These are phyloP conservation scores for Wickerhamomyces bovis DNA, from an alignment of 805 yeast genomes.

Conservation along the genomic window DNA sequence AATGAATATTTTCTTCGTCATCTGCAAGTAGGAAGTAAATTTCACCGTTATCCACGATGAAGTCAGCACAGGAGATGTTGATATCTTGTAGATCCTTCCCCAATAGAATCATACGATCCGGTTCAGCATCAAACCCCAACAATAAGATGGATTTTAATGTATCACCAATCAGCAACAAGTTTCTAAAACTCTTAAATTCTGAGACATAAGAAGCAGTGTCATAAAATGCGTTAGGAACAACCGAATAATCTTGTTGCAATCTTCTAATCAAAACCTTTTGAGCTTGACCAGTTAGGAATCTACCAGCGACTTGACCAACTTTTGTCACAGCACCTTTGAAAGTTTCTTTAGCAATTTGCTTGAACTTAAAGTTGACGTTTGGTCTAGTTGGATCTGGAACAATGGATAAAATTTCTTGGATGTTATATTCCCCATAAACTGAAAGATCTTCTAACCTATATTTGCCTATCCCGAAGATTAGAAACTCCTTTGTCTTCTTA, in stretches of 20 bases:
- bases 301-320: conserved; percentile 73
- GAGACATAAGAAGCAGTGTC: conserved; percentile 79
- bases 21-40: conserved; percentile 66
- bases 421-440: conserved; percentile 69
- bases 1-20: conserved; percentile 55
- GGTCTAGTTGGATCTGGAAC: conserved; percentile 88
- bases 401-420: conserved; percentile 72
- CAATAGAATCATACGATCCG: conserved; percentile 73
- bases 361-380: conserved; percentile 73
- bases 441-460: conserved; percentile 76
- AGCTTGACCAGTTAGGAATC: conserved; percentile 81
- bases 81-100: conserved; percentile 67
- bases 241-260: conserved; percentile 76
- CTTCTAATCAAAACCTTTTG: conserved; percentile 74
- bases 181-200: conserved; percentile 78
- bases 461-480: conserved; percentile 75
- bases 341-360: conserved; percentile 63
- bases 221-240: conserved; percentile 89
- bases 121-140: conserved; percentile 91
- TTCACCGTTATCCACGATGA: conserved; percentile 64
- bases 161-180: conserved; percentile 78
- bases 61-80: conserved; percentile 70
- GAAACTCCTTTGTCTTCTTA: conserved; percentile 49
- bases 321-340: conserved; percentile 81
- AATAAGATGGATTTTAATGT: conserved; percentile 69